Base-by-base conservation (phyloP, 2,329 filamentous ascomycete genomes). In the Fusarium tanahbumbuense region DNA sequence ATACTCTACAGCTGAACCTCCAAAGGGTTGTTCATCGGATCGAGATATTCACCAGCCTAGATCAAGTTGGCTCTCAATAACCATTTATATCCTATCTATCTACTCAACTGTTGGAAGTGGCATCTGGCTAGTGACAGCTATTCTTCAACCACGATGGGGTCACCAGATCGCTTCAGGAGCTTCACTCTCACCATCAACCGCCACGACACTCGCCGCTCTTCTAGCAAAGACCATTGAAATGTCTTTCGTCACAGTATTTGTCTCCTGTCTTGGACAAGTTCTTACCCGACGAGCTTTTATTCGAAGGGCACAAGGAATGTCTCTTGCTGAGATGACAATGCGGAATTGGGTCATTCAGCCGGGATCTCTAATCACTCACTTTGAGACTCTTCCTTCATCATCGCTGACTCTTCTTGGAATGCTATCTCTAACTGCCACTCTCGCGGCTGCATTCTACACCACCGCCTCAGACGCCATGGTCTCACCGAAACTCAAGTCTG, bases 151-250 rank as follows among this genome's bases (percentile, higher is more conserved):
- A 0, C 81, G 86, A 66, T 94, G 88, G 79, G 89, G 89, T 11
- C 81, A 81, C 11, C 77, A 71, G 3, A 89, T 94, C 46, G 84
- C 84, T 0, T 82, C 82, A 2, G 83, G 84, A 15, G 84, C 83
- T 8, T 80, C 85, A 15, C 73, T 94, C 18, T 81, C 82, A 0
- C 89, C 90, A 0, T 85, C 89, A 0, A 90, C 88, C 3, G 92
- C 92, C 0, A 89, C 88, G 1, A 79, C 92, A 2, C 75, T 94
- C 1, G 89, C 88, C n/a, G 87, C 91, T 0, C 79, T 93, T 4
- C 81, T 93, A 37, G 91, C 92, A 10, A 95, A 94, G 78, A 87
- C 90, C 0, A 92, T 94, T 49, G 93, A 95, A 78, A 76, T 94
- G 68, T 89, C 90, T 0, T 95, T 94, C 74, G 91, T 93, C 6